These are phyloP conservation scores for Neurospora sp. DNA, from an alignment of 495 filamentous ascomycete species.

Conservation along the genomic window DNA sequence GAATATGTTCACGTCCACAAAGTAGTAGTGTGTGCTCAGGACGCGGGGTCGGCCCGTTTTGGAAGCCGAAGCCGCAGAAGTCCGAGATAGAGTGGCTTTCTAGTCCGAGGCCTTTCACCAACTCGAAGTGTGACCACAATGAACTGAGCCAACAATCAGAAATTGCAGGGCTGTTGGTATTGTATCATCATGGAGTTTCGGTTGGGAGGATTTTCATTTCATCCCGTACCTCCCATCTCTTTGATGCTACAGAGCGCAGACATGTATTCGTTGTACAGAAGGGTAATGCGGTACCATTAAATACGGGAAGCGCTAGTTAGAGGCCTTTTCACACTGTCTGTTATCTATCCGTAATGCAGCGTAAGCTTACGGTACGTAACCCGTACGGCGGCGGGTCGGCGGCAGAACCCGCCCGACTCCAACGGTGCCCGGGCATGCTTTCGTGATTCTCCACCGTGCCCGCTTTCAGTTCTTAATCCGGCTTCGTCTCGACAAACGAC, in stretches of 20 bases:
- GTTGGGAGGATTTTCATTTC: neutral
- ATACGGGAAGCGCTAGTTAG: neutral
- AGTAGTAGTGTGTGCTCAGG: neutral
- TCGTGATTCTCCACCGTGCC: neutral
- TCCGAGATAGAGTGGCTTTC: neutral
- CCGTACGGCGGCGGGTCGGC: neutral
- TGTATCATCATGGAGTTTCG: neutral
- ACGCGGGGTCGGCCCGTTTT: neutral
- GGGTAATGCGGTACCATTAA: neutral
- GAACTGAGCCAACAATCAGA: neutral
- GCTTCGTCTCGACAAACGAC: neutral
- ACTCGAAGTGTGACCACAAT: neutral
- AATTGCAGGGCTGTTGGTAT: neutral
- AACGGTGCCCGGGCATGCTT: neutral
- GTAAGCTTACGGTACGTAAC: neutral
- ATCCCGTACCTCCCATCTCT: neutral
- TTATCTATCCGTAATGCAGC: neutral
- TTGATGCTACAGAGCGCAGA: neutral
- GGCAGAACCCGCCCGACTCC: neutral
- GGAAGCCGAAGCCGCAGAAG: neutral
- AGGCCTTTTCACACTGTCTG: neutral
- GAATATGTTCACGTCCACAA: neutral
- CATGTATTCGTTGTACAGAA: neutral
- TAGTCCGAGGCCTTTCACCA: neutral
- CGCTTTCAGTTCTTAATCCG: neutral